phyloP scores from a whole-genome alignment of 306 rosid species.

The Quercus agrifolia region DNA sequence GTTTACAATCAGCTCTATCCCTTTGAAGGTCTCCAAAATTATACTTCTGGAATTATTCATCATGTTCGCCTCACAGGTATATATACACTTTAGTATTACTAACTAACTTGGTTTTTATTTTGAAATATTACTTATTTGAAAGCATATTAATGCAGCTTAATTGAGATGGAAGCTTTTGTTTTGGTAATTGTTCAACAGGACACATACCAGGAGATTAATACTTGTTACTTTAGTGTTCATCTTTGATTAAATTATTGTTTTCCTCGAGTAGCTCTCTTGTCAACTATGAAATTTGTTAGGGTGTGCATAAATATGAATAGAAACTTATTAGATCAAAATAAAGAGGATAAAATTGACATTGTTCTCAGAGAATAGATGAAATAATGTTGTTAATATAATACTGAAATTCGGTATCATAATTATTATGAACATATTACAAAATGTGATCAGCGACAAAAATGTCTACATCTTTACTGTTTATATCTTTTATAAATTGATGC shows the following conservation, averaged over 20 bases:
- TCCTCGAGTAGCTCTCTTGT: not conserved
- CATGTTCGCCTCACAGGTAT: conserved; percentile 78
- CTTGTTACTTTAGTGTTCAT: not conserved
- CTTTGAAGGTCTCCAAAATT: conserved; percentile 75
- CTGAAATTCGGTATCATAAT: too few species aligned
- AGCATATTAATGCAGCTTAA: not conserved
- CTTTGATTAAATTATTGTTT: not conserved
- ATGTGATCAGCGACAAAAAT: not conserved
- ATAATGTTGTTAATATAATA: not conserved
- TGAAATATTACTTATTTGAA: not conserved
- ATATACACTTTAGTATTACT: not conserved
- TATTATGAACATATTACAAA: not conserved
- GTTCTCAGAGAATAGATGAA: not conserved
- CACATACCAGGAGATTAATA: not conserved
- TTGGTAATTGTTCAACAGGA: not conserved
- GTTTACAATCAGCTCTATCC: conserved; percentile 77
- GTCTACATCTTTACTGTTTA: not conserved
- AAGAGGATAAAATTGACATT: not conserved
- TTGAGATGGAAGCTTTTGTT: not conserved
- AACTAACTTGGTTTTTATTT: not conserved
- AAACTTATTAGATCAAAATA: not conserved
- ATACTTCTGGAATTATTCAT: conserved; percentile 88
- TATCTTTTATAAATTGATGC: not conserved
- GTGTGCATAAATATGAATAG: not conserved
- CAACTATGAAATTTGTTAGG: not conserved